Percentiles rank a stretch among this genome's conserved stretches.
Evolutionary conservation across 2,329 filamentous ascomycete species (phyloP).

Genomic region (Sporothrix humicola): DNA sequence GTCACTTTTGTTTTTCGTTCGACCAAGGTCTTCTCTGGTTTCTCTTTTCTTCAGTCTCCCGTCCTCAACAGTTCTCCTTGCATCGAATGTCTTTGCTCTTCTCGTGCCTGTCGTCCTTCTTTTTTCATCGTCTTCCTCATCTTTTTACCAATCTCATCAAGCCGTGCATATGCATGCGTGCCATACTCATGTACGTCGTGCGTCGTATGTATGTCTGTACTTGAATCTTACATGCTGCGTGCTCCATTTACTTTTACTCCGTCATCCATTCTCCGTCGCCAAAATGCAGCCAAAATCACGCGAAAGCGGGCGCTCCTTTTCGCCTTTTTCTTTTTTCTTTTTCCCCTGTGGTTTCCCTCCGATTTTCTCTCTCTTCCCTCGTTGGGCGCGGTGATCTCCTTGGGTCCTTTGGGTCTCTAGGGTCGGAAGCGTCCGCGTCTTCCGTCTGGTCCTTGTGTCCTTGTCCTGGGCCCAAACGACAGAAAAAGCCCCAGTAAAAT

Average conservation of each 20-base stretch:
- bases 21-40: background rate
- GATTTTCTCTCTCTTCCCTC: background rate
- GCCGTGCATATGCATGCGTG: constrained; percentile 23
- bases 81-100: background rate
- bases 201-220: too few relatives aligned
- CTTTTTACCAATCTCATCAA: constrained; percentile 16
- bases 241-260: too few relatives aligned
- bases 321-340: background rate
- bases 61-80: background rate
- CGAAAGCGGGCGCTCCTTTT: background rate
- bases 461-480: background rate
- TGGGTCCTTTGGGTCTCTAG: background rate
- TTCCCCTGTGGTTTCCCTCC: background rate
- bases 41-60: background rate
- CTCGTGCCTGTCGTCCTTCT: background rate
- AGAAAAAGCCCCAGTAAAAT: background rate
- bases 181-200: background rate
- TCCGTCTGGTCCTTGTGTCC: background rate
- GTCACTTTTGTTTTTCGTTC: too few relatives aligned
- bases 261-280: too few relatives aligned
- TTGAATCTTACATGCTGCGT: too few relatives aligned
- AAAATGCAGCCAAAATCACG: background rate
- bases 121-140: background rate
- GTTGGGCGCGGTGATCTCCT: background rate
- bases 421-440: constrained; percentile 16